phyloP scores from a whole-genome alignment of 352 stramenopile species.

The Pythium utonaiense region DNA sequence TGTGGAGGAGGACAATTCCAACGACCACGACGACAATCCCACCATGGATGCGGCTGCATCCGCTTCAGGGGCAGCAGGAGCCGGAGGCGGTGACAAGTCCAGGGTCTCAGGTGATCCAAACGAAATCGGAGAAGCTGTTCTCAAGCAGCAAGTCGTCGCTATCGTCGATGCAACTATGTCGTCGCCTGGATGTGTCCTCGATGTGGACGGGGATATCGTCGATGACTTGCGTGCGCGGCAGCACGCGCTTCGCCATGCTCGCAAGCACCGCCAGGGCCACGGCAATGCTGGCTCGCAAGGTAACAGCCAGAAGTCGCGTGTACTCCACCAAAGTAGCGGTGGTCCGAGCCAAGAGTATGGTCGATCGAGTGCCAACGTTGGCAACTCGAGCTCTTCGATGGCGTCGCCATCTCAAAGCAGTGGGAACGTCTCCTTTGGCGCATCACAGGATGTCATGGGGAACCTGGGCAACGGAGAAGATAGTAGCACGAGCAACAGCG shows the following conservation, averaged over 20 bases:
- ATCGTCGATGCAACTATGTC: conserved; percentile 71
- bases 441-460: conserved; percentile 42
- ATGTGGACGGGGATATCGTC: conserved; percentile 77
- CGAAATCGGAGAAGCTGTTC: conserved; percentile 47
- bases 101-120: not conserved
- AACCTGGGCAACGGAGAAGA: conserved; percentile 28
- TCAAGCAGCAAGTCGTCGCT: conserved; percentile 74
- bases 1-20: conserved; percentile 36
- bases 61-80: not conserved
- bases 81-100: conserved; percentile 6
- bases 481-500: conserved; percentile 29
- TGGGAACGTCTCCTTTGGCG: conserved; percentile 43
- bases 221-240: conserved; percentile 60
- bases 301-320: conserved; percentile 45
- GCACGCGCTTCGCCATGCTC: conserved; percentile 27
- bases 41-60: conserved; percentile 8
- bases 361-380: conserved; percentile 30
- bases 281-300: conserved; percentile 4
- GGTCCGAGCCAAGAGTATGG: conserved; percentile 36
- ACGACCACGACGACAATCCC: conserved; percentile 31
- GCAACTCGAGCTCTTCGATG: conserved; percentile 47
- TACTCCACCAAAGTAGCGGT: conserved; percentile 21
- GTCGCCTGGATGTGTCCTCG: conserved; percentile 74
- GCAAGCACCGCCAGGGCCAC: conserved; percentile 17
- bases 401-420: conserved; percentile 37